phyloP scores from a whole-genome alignment of 225 moss, liverwort and hornwort species.

The Straminergon stramineum region DNA sequence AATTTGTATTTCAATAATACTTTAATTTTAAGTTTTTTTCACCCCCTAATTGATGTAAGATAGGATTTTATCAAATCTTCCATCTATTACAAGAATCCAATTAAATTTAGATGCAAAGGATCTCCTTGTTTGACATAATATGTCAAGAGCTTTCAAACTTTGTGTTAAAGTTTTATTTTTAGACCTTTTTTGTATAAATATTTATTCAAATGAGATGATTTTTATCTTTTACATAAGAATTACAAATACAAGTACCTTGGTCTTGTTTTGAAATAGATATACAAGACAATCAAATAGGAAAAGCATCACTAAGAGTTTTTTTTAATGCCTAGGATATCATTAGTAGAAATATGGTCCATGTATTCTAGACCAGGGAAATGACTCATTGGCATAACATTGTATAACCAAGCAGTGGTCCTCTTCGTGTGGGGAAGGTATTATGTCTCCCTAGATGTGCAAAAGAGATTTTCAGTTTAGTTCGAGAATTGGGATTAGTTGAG shows the following conservation, averaged over 20 bases:
- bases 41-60: background rate
- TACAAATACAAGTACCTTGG: no score
- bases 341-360: rapidly evolving
- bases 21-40: background rate
- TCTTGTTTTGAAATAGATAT: background rate
- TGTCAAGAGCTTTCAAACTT: background rate
- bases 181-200: background rate
- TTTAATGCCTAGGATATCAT: background rate
- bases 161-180: background rate
- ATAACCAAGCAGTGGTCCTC: no score
- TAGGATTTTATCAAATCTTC: background rate
- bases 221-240: background rate
- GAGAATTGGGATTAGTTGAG: no score
- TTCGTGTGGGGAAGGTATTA: no score
- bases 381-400: no score
- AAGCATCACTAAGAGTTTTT: background rate
- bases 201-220: background rate
- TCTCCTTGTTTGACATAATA: background rate
- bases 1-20: background rate
- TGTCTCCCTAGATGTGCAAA: no score
- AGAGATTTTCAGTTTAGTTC: no score
- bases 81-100: background rate
- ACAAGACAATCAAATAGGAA: background rate
- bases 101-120: background rate
- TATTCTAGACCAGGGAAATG: background rate